Percentiles rank a stretch among this genome's conserved stretches.
These are phyloP conservation scores for Chlamydomonas sp. DNA, from an alignment of 139 green algal genomes.

Conservation along the genomic window DNA sequence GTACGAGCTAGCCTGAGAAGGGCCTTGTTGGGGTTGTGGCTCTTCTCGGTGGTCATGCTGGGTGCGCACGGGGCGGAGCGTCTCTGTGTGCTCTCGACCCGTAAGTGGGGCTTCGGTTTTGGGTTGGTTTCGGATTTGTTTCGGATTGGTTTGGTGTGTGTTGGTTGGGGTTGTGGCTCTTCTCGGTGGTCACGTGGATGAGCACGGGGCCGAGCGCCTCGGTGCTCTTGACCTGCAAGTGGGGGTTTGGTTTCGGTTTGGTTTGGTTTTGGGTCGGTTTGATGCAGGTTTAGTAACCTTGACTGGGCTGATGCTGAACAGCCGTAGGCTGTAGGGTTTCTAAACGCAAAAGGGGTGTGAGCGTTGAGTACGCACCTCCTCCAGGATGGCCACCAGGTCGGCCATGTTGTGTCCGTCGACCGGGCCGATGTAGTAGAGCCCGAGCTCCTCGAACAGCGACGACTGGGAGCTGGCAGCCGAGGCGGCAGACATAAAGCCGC, in stretches of 20 bases:
- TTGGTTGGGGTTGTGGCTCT: no score
- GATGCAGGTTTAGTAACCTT: background rate
- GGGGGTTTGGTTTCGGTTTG: background rate
- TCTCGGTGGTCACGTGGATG: conserved; percentile 95
- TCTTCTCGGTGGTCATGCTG: conserved; percentile 97
- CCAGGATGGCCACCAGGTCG: conserved; percentile 75
- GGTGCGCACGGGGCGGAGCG: conserved; percentile 89
- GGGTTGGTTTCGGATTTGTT: no score
- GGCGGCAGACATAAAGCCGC: conserved; percentile 96
- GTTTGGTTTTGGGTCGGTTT: no score
- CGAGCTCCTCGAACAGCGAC: conserved; percentile 98
- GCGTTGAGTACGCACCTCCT: conserved; percentile 20
- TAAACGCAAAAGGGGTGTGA: no score
- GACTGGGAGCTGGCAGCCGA: no score
- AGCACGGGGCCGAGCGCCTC: conserved; percentile 92
- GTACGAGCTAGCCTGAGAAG: no score
- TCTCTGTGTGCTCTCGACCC: conserved; percentile 90
- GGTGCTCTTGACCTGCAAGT: conserved; percentile 81
- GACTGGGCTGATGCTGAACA: background rate
- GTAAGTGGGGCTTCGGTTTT: no score
- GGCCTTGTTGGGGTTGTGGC: no score
- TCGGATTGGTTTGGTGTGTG: no score
- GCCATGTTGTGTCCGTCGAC: conserved; percentile 96
- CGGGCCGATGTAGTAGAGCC: conserved; percentile 98
- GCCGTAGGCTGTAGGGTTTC: background rate